Conservation (phyloP, 176 grass and related monocot genomes). For the Aegilops umbellulata region DNA sequence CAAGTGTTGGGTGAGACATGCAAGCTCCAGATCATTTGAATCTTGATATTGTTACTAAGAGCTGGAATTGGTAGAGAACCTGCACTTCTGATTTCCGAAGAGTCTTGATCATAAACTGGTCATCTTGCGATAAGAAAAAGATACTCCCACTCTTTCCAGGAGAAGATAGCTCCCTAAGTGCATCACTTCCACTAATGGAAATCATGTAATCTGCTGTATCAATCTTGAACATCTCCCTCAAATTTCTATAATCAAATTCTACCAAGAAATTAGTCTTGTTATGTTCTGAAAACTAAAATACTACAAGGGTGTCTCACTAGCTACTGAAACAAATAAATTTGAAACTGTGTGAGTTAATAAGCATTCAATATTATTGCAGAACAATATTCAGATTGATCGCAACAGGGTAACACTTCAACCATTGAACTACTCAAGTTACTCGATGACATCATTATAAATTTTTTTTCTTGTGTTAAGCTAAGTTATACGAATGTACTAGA, state of each 20-base stretch:
- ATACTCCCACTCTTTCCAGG: slow-evolving; percentile 98
- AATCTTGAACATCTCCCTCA: slow-evolving; percentile 99
- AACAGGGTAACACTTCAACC: background rate
- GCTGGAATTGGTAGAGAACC: slow-evolving; percentile 36
- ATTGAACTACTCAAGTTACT: background rate
- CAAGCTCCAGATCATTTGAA: background rate
- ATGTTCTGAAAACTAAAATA: background rate
- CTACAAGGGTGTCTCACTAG: background rate
- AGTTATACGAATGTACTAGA: background rate
- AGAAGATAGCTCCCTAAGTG: slow-evolving; percentile 91
- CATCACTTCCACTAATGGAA: slow-evolving; percentile 87
- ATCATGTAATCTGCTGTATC: slow-evolving; percentile 99
- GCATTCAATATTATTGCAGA: background rate
- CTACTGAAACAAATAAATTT: background rate
- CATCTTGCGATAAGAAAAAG: slow-evolving; percentile 96
- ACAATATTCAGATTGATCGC: background rate
- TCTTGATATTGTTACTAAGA: background rate
- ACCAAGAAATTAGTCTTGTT: slow-evolving; percentile 5
- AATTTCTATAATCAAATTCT: slow-evolving; percentile 70
- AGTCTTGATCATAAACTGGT: slow-evolving; percentile 98
- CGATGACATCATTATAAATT: background rate
- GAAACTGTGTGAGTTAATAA: background rate
- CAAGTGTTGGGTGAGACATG: background rate
- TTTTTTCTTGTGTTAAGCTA: background rate
- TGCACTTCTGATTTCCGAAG: slow-evolving; percentile 99